A percentile compares a stretch with the other conserved stretches of the same genome.
These are phyloP conservation scores for Mycena olivaceomarginata DNA, from an alignment of 768 basidiomycete species.

Conservation along the genomic window DNA sequence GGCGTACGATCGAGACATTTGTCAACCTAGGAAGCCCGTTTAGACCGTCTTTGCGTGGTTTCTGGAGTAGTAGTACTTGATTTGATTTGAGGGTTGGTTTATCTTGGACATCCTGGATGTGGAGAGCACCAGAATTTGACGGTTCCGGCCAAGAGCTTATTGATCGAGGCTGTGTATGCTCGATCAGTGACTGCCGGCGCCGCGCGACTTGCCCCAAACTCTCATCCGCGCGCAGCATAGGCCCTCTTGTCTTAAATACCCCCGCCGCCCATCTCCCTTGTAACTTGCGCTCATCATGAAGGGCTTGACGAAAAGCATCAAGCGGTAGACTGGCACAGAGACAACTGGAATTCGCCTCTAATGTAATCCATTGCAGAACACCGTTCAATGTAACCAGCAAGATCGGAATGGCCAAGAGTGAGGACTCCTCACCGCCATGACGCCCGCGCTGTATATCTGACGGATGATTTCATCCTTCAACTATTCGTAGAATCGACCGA, in stretches of 20 bases:
- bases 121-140: background rate
- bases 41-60: conserved; percentile 29
- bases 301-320: conserved; percentile 86
- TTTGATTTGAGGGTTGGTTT: conserved; percentile 92
- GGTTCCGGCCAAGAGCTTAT: conserved; percentile 2
- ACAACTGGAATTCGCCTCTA: conserved; percentile 13
- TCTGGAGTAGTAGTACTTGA: conserved; percentile 72
- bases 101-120: conserved; percentile 69
- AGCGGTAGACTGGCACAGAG: conserved; percentile 69
- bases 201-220: background rate
- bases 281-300: conserved; percentile 74
- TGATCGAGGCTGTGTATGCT: conserved; percentile 11
- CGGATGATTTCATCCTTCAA: background rate
- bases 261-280: background rate
- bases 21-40: conserved; percentile 79
- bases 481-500: conserved; percentile 80
- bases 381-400: conserved; percentile 93
- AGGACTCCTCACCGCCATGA: conserved; percentile 49
- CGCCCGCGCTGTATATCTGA: conserved; percentile 12
- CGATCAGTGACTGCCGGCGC: background rate
- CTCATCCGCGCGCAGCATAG: conserved; percentile 25
- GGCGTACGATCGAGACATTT: conserved; percentile 96
- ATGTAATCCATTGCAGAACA: conserved; percentile 72
- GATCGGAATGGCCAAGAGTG: conserved; percentile 96
- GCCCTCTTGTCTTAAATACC: conserved; percentile 12